Percentiles rank a stretch among this genome's conserved stretches.
phyloP scores from a whole-genome alignment of 352 stramenopile species.

The Globisporangium barbulae region DNA sequence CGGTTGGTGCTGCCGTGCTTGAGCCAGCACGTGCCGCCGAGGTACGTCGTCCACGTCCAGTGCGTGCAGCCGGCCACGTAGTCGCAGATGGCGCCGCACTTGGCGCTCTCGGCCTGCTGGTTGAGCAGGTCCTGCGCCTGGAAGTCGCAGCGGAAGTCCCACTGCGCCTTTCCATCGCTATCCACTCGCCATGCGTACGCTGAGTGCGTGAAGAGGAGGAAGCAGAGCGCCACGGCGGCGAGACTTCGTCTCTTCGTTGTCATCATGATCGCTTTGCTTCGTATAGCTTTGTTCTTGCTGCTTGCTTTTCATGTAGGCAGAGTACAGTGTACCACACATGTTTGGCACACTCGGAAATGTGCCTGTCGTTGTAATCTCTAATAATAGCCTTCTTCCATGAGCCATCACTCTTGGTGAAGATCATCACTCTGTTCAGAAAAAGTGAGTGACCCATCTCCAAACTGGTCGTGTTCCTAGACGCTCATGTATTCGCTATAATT shows the following conservation, averaged over 20 bases:
- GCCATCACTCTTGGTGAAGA: background rate
- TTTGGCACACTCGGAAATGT: background rate
- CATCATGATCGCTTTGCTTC: background rate
- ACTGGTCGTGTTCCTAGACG: background rate
- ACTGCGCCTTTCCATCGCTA: conserved; percentile 26
- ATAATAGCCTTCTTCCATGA: background rate
- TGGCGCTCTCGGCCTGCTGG: conserved; percentile 22
- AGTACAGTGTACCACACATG: background rate
- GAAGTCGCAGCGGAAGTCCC: conserved; percentile 34
- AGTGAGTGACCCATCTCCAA: conserved; percentile 3
- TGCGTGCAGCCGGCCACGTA: conserved; percentile 28
- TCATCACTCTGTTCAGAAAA: background rate
- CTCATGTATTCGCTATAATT: background rate
- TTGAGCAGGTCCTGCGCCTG: conserved; percentile 16
- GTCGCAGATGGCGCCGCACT: conserved; percentile 32
- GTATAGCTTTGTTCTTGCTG: background rate
- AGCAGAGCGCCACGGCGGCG: background rate
- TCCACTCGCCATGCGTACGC: conserved; percentile 19
- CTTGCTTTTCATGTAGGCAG: background rate
- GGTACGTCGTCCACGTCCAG: conserved; percentile 31
- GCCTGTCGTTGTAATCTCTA: background rate
- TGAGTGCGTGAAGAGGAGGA: background rate
- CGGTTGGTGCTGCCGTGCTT: conserved; percentile 19
- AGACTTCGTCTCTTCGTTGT: background rate
- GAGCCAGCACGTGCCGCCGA: conserved; percentile 30